phyloP scores from a whole-genome alignment of 257 asterid species.

The Scutellaria galericulata region DNA sequence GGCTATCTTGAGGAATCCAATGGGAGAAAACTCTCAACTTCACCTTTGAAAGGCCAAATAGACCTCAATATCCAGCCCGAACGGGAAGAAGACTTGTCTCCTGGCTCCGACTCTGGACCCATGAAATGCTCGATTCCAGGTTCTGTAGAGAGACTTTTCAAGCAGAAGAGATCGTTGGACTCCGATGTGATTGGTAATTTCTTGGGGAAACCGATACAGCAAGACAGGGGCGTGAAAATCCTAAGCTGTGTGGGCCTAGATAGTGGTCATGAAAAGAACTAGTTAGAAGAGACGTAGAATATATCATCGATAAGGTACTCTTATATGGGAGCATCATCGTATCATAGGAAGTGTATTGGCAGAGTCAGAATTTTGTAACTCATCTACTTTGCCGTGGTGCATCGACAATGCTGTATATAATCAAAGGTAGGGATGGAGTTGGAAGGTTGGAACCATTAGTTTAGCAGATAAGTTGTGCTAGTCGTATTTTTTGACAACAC shows the following conservation, averaged over 20 bases:
- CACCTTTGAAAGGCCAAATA: constrained; percentile 69
- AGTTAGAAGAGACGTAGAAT: background rate
- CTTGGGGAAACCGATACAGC: constrained; percentile 37
- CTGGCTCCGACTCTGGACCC: constrained; percentile 47
- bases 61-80: constrained; percentile 94
- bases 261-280: constrained; percentile 18
- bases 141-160: constrained; percentile 40
- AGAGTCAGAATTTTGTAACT: constrained; percentile 42
- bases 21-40: constrained; percentile 35
- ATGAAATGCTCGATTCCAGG: constrained; percentile 28
- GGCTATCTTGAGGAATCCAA: constrained; percentile 38
- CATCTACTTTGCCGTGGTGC: constrained; percentile 45
- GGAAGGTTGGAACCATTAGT: constrained; percentile 23
- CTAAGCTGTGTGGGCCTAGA: constrained; percentile 33
- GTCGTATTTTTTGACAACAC: constrained; percentile 22
- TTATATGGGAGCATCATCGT: constrained; percentile 2
- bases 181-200: constrained; percentile 38
- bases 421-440: constrained; percentile 31
- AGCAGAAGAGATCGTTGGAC: constrained; percentile 40
- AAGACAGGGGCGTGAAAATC: constrained; percentile 36
- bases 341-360: constrained; percentile 10
- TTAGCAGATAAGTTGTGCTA: constrained; percentile 2
- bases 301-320: too few species aligned
- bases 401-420: constrained; percentile 40
- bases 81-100: constrained; percentile 70